Evolutionary conservation across 306 rosid genomes (phyloP).

Genomic region (Cucurbita maxima): DNA sequence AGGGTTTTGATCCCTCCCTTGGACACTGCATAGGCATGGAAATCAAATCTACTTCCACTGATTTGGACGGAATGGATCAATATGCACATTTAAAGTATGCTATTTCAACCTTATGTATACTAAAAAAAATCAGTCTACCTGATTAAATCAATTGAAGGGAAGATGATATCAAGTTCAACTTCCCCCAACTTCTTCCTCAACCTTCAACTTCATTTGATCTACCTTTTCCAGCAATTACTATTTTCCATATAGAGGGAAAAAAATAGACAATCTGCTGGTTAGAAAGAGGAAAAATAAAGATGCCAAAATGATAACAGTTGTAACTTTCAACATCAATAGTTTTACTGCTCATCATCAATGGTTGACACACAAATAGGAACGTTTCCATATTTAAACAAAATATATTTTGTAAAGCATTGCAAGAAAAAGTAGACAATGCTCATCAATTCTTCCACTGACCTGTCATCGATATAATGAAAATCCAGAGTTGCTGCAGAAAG

Average conservation of each 20-base stretch:
- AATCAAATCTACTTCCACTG: background rate
- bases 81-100: background rate
- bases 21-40: background rate
- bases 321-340: background rate
- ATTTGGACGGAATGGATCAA: background rate
- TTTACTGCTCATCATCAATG: background rate
- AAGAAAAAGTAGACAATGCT: background rate
- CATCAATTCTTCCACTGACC: constrained; percentile 1
- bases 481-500: background rate
- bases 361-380: background rate
- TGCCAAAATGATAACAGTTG: background rate
- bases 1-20: background rate
- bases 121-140: background rate
- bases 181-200: background rate
- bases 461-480: constrained; percentile 2
- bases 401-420: background rate
- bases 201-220: background rate
- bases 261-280: background rate
- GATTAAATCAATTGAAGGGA: background rate
- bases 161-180: background rate
- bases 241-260: background rate
- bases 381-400: constrained; percentile 3
- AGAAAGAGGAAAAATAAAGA: background rate
- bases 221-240: background rate
- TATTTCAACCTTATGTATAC: background rate